Evolutionary conservation across 2,329 filamentous ascomycete genomes (phyloP).

Genomic region (Colletotrichum salicis): DNA sequence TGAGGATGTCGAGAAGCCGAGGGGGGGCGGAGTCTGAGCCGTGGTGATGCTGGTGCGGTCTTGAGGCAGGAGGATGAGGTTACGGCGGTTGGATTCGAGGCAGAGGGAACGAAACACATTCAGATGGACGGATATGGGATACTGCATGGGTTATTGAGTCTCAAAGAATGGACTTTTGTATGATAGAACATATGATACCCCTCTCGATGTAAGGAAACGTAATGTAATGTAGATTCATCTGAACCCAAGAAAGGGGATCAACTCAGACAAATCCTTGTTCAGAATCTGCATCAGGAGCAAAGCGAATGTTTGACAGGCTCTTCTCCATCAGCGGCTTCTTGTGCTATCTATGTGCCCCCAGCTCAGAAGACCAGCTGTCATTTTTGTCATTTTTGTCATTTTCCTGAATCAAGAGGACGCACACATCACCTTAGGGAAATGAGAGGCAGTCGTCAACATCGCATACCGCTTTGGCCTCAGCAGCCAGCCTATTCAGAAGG

Average conservation of each 20-base stretch:
- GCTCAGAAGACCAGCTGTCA: not conserved
- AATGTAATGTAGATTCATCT: not conserved
- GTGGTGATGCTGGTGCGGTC: not conserved
- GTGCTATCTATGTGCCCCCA: not conserved
- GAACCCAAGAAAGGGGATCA: too few species aligned
- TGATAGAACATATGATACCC: slow-evolving; percentile 6
- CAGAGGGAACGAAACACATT: not conserved
- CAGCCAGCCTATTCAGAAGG: too few species aligned
- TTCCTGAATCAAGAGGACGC: not conserved
- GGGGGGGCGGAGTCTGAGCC: not conserved
- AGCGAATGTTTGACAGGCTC: too few species aligned
- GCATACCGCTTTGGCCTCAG: too few species aligned
- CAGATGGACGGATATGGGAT: not conserved
- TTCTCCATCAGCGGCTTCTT: not conserved
- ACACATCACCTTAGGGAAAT: not conserved
- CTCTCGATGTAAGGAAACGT: not conserved
- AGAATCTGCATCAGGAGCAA: too few species aligned
- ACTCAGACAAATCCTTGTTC: too few species aligned
- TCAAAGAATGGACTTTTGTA: not conserved
- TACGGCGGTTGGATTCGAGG: not conserved
- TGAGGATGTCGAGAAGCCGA: not conserved
- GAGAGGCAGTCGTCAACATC: not conserved
- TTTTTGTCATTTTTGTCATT: not conserved
- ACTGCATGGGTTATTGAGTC: not conserved
- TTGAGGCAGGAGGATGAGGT: not conserved